Percentiles rank a stretch among this genome's conserved stretches.
These are phyloP conservation scores for Herpetomonas muscarum DNA, from an alignment of 208 protist genomes.

Conservation along the genomic window DNA sequence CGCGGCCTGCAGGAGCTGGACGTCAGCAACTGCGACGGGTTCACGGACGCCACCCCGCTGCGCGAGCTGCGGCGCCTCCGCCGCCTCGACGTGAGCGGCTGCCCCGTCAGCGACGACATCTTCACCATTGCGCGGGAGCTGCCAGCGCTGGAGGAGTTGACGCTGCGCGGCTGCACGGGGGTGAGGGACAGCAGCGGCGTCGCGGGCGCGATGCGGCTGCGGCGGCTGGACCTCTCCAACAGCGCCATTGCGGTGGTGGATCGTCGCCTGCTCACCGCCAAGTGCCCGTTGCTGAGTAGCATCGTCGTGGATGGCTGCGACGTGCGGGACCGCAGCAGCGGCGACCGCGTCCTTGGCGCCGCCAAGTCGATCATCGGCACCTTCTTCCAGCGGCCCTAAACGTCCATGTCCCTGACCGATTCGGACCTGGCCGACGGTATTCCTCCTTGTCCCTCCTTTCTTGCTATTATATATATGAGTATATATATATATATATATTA, in stretches of 20 bases:
- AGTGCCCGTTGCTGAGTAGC: constrained; percentile 21
- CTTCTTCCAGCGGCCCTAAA: neutral
- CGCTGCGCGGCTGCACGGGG: constrained; percentile 17
- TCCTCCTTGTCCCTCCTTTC: neutral
- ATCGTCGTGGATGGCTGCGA: constrained; percentile 22
- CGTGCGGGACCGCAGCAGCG: constrained; percentile 5
- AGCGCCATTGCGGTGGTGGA: constrained; percentile 15
- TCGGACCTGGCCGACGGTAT: neutral
- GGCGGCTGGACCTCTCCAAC: constrained; percentile 20
- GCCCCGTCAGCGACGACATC: constrained; percentile 18
- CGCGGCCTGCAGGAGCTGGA: constrained; percentile 18
- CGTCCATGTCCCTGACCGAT: neutral
- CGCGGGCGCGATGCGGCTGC: constrained; percentile 16
- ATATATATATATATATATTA: neutral
- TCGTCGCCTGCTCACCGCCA: constrained; percentile 7
- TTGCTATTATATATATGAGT: neutral
- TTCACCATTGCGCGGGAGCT: constrained; percentile 8
- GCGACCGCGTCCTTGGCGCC: neutral
- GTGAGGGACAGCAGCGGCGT: constrained; percentile 19
- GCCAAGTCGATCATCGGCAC: constrained; percentile 5
- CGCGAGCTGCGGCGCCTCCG: constrained; percentile 18
- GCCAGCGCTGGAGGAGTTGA: constrained; percentile 21
- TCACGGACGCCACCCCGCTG: constrained; percentile 15
- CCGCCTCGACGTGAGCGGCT: constrained; percentile 15
- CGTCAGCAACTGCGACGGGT: constrained; percentile 15